Conservation (phyloP, 345 rosid species). For the Jatropha curcas region DNA sequence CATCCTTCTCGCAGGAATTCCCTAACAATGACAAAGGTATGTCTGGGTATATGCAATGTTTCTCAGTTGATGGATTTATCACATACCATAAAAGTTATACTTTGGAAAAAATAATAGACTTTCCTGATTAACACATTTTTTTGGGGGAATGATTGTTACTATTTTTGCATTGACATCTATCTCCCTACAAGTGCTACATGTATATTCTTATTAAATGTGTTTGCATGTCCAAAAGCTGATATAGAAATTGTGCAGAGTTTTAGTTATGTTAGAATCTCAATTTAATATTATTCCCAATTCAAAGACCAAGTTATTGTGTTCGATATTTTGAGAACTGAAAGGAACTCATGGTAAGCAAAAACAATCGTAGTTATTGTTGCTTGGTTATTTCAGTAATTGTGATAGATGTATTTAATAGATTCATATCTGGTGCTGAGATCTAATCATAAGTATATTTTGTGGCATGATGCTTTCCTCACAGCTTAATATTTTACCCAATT, state of each 20-base stretch:
- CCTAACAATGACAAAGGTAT: slow-evolving; percentile 81
- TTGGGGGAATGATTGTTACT: not conserved
- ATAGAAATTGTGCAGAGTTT: not conserved
- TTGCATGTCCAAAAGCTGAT: not conserved
- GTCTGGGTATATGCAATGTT: not conserved
- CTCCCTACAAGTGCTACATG: not conserved
- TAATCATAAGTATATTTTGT: not conserved
- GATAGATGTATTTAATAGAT: not conserved
- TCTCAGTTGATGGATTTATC: not conserved
- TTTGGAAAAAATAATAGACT: not conserved
- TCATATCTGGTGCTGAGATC: not conserved
- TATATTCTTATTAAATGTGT: not conserved
- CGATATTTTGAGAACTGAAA: not conserved
- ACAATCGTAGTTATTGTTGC: not conserved
- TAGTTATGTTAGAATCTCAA: too few relatives aligned
- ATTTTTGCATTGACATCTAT: not conserved
- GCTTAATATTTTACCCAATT: too few relatives aligned
- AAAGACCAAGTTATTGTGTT: not conserved
- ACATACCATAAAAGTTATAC: not conserved
- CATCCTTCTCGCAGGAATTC: slow-evolving; percentile 91
- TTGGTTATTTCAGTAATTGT: not conserved
- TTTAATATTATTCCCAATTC: not conserved
- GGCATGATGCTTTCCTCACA: not conserved
- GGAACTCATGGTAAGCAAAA: not conserved
- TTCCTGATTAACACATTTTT: not conserved